Percentiles rank a stretch among this genome's conserved stretches.
Evolutionary conservation across 2,329 filamentous ascomycete genomes (phyloP).

Genomic region (Xylariaceae sp.): DNA sequence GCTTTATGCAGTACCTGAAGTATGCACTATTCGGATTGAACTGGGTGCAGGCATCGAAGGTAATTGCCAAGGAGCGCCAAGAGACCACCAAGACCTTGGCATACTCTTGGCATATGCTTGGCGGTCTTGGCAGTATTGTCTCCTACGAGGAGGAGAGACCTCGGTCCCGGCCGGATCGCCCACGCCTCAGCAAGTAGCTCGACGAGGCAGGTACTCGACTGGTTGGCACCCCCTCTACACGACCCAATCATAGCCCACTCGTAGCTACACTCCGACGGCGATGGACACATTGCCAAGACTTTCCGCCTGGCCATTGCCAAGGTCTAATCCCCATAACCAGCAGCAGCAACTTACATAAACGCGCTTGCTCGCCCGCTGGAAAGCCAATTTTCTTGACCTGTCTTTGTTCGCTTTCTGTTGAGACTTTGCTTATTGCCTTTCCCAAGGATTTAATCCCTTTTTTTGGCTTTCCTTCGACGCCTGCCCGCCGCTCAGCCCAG

Average conservation of each 20-base stretch:
- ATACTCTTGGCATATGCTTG: conserved; percentile 22
- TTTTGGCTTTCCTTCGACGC: conserved; percentile 1
- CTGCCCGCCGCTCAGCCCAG: not conserved
- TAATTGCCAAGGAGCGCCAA: conserved; percentile 25
- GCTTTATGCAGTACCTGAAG: no score
- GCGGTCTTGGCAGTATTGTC: conserved; percentile 28
- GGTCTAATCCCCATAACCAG: conserved; percentile 30
- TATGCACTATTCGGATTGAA: not conserved
- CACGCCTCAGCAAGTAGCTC: conserved; percentile 17
- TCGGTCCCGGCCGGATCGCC: conserved; percentile 5
- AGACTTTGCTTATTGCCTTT: conserved; percentile 3
- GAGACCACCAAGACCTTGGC: conserved; percentile 17
- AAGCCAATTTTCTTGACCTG: conserved; percentile 5
- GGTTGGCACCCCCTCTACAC: conserved; percentile 21
- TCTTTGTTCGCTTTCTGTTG: conserved; percentile 9
- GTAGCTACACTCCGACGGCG: conserved; percentile 26
- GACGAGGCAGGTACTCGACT: conserved; percentile 18
- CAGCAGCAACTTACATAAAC: conserved; percentile 31
- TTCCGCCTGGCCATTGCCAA: conserved; percentile 32
- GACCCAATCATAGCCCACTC: conserved; percentile 23
- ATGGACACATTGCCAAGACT: conserved; percentile 31
- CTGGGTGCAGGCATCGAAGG: conserved; percentile 14
- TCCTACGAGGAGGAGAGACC: conserved; percentile 22
- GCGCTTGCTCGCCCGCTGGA: conserved; percentile 23
- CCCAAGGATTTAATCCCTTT: conserved; percentile 6